Evolutionary conservation across 2,329 filamentous ascomycete genomes (phyloP), one percentile per base, ranked within the genome.

Genomic region (Fusarium sp.): DNA sequence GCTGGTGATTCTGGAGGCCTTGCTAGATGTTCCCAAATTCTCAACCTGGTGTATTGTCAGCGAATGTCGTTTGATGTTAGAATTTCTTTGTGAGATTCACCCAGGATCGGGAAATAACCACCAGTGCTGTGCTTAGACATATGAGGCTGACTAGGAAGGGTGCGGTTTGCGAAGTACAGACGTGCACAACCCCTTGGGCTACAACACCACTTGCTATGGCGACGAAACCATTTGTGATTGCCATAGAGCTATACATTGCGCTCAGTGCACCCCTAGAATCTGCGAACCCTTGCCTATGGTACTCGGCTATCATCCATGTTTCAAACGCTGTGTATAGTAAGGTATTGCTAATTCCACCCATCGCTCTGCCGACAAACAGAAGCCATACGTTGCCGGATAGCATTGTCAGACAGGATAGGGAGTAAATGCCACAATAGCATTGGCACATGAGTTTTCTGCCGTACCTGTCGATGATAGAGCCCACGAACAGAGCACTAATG

Each of bases 361-460:
- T 12, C 2, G 18, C 24, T 29, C 53, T 49, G 0, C 43, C 29
- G 3, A 7, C 5, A 12, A 38, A 31, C 2, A 56, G 31, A 1
- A 50, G 1, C 1, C 8, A 3, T 6, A 29, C 0, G 4, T n/a
- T 38, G 1, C 53, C 43, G 1, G 1, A 1, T 1, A 56, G 9
- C 43, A 50, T 31, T 3, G 53, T 2, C 3, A 56, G 4, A 4
- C 20, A 56, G 2, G 43, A 50, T 0, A 15, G 15, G 3, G 24
- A 56, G 43, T 28, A 56, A 0, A 50, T 1, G 2, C 29, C 2
- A 1, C 43, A 56, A 3, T 50, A 56, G 18, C 3, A 56, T 50
- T 49, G 43, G 24, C 53, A 56, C 53, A 56, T 50, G 4, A 13
- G 5, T 12, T 18, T 56, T 13, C 18, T 56, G 31, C 53, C 24